These are phyloP conservation scores for Pseudogymnoascus sp. DNA, from an alignment of 2,329 filamentous ascomycete species.

Conservation along the genomic window DNA sequence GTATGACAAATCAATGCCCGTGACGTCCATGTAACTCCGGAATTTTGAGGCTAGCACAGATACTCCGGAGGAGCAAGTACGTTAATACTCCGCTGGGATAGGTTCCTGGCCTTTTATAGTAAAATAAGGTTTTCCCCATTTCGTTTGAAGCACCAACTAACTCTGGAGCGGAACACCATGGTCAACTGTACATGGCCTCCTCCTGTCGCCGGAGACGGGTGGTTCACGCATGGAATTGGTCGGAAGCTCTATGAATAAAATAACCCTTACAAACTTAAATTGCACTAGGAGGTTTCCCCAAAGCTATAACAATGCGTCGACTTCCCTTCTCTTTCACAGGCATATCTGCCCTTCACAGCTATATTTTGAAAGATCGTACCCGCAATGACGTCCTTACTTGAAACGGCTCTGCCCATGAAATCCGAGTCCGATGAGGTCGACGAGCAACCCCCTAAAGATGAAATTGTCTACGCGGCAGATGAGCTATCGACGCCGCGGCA, in stretches of 20 bases:
- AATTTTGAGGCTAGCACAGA: not conserved
- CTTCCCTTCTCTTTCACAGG: not conserved
- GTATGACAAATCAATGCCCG: too few species aligned
- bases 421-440: not conserved
- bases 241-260: not conserved
- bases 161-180: not conserved
- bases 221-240: not conserved
- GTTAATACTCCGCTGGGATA: not conserved
- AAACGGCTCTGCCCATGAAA: conserved; percentile 1
- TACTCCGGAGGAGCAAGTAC: not conserved
- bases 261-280: not conserved
- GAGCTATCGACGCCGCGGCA: conserved; percentile 9
- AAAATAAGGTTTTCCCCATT: not conserved
- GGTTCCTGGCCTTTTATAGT: not conserved
- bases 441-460: not conserved
- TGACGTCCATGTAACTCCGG: not conserved
- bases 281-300: not conserved
- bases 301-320: not conserved
- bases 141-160: not conserved
- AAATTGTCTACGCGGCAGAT: conserved; percentile 10
- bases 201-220: not conserved
- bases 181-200: not conserved
- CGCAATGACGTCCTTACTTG: conserved; percentile 6
- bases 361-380: not conserved
- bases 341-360: not conserved